Conservation (phyloP, 495 filamentous ascomycete genomes). For the Lepraria neglecta region DNA sequence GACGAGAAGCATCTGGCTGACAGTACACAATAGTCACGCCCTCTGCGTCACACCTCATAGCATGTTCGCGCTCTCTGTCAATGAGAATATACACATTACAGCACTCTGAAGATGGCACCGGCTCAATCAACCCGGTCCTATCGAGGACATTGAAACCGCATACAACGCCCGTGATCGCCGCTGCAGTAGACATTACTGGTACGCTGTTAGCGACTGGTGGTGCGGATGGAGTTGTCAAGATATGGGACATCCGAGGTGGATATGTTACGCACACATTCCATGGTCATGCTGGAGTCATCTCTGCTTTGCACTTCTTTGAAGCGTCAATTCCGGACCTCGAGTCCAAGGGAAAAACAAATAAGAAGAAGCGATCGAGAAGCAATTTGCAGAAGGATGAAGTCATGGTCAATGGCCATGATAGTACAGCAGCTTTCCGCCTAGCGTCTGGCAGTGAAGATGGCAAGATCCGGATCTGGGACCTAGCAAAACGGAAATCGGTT, state of each 20-base stretch:
- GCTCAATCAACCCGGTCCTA: constrained; percentile 56
- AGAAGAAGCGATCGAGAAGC: constrained; percentile 42
- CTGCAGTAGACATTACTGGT: constrained; percentile 75
- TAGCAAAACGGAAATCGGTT: constrained; percentile 71
- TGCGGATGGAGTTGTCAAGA: constrained; percentile 86
- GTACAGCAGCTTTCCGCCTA: constrained; percentile 60
- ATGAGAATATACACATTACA: constrained; percentile 84
- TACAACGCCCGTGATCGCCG: constrained; percentile 75
- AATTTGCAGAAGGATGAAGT: constrained; percentile 41
- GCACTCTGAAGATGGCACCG: constrained; percentile 45
- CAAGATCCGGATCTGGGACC: constrained; percentile 83
- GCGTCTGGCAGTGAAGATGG: constrained; percentile 92
- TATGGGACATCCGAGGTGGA: constrained; percentile 91
- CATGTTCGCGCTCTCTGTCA: constrained; percentile 87
- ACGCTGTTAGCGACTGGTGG: constrained; percentile 87
- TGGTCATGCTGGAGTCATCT: constrained; percentile 83
- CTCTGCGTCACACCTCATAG: constrained; percentile 74
- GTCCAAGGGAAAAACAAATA: constrained; percentile 34
- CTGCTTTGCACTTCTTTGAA: constrained; percentile 87
- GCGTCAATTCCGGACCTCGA: constrained; percentile 41
- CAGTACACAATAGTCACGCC: constrained; percentile 59
- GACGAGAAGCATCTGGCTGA: not conserved
- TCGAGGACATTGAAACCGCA: constrained; percentile 85
- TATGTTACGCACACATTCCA: constrained; percentile 93
- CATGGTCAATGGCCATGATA: constrained; percentile 36